phyloP scores from a whole-genome alignment of 495 filamentous ascomycete species.

The Rhizodiscina lignyota region DNA sequence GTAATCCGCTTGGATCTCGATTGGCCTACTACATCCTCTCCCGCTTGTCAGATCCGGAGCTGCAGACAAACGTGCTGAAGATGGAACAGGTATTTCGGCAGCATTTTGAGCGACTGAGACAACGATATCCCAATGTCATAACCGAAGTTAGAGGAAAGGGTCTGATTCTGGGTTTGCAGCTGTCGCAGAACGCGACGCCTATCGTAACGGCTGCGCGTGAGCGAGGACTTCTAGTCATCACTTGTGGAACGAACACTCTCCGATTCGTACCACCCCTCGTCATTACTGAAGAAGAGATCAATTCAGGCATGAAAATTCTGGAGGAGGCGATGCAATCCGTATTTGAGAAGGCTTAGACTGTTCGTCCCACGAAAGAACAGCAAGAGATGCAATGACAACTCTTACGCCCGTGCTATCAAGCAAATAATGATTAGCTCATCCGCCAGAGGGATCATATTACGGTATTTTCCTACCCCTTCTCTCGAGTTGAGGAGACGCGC shows the following conservation, averaged over 20 bases:
- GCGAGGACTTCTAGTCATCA: slow-evolving; percentile 78
- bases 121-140: slow-evolving; percentile 54
- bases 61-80: slow-evolving; percentile 45
- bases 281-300: slow-evolving; percentile 60
- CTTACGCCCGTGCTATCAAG: no score
- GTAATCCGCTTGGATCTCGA: slow-evolving; percentile 77
- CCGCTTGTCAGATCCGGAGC: slow-evolving; percentile 45
- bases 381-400: no score
- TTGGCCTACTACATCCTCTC: slow-evolving; percentile 69
- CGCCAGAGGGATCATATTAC: no score
- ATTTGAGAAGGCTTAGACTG: no score
- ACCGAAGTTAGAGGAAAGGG: slow-evolving; percentile 69
- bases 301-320: slow-evolving; percentile 56
- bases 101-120: slow-evolving; percentile 44
- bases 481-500: no score
- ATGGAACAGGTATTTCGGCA: slow-evolving; percentile 49
- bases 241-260: slow-evolving; percentile 59
- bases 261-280: slow-evolving; percentile 30
- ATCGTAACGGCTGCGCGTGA: slow-evolving; percentile 77
- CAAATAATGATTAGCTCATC: no score
- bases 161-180: slow-evolving; percentile 70
- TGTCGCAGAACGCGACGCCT: slow-evolving; percentile 47
- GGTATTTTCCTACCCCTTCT: no score
- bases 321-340: slow-evolving; percentile 61
- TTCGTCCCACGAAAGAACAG: no score